These are phyloP conservation scores for Tylopilus orsonianus DNA, from an alignment of 1,284 basidiomycete genomes.

Conservation along the genomic window DNA sequence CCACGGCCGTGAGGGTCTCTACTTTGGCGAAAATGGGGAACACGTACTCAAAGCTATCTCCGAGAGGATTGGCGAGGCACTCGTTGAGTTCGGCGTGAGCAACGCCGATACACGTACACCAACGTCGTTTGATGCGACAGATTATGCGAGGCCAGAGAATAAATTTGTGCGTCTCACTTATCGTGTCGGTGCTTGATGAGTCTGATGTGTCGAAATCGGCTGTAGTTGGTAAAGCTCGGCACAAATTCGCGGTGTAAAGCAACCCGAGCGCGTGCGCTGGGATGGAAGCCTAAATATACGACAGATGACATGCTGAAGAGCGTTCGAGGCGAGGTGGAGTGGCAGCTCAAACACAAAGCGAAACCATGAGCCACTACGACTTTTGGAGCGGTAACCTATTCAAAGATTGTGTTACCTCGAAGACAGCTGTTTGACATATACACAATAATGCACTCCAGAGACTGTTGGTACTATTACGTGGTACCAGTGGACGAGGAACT, in stretches of 20 bases:
- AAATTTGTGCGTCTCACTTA: conserved; percentile 31
- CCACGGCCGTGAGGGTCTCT: conserved; percentile 48
- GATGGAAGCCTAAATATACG: conserved; percentile 51
- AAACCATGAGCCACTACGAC: too few species aligned
- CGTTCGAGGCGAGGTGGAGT: conserved; percentile 42
- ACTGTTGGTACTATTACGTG: too few species aligned
- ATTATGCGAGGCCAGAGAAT: conserved; percentile 34
- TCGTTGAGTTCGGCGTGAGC: conserved; percentile 29
- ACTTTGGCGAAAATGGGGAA: conserved; percentile 49
- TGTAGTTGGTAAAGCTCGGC: conserved; percentile 44
- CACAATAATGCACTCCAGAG: too few species aligned
- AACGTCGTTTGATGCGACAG: conserved; percentile 33
- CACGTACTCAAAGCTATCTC: conserved; percentile 32
- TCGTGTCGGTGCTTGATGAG: too few species aligned
- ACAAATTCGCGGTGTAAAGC: conserved; percentile 53
- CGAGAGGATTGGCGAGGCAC: conserved; percentile 22
- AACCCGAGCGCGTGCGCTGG: conserved; percentile 48
- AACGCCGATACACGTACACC: conserved; percentile 21
- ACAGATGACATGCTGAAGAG: conserved; percentile 46
- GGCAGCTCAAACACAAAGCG: conserved; percentile 13
- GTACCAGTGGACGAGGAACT: too few species aligned
- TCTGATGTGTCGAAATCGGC: too few species aligned
- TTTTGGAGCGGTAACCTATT: too few species aligned
- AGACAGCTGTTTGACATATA: too few species aligned
- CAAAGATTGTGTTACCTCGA: too few species aligned